Conservation (phyloP, 177 flowering plant species). For the Tripterygium wilfordii region DNA sequence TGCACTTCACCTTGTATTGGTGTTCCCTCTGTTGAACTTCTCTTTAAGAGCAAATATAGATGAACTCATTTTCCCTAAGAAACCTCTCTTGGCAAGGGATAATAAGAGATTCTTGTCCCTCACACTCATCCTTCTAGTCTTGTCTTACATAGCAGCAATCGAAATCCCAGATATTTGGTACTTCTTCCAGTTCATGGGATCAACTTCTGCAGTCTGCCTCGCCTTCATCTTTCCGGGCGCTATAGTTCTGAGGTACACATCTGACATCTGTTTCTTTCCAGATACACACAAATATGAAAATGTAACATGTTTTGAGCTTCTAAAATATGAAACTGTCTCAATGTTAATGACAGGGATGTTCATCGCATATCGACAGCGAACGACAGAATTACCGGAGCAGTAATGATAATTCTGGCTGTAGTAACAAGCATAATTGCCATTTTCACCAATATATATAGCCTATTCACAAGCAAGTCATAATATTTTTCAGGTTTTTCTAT, state of each 20-base stretch:
- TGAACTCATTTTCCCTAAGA: constrained; percentile 59
- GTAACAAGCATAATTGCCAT: constrained; percentile 64
- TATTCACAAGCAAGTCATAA: too few species aligned
- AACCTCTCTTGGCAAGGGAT: constrained; percentile 32
- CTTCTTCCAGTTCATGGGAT: constrained; percentile 78
- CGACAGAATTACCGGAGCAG: constrained; percentile 47
- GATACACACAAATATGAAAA: too few species aligned
- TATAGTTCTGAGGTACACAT: constrained; percentile 76
- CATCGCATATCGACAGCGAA: constrained; percentile 51
- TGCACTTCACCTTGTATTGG: constrained; percentile 75
- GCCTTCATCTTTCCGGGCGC: constrained; percentile 89
- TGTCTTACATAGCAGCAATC: constrained; percentile 54
- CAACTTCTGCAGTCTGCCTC: constrained; percentile 67
- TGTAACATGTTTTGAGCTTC: not conserved
- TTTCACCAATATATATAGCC: constrained; percentile 41
- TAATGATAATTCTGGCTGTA: constrained; percentile 61
- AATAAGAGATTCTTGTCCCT: constrained; percentile 39
- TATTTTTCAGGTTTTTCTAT: too few species aligned
- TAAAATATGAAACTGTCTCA: not conserved
- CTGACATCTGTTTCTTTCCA: not conserved
- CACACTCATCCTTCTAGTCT: constrained; percentile 35
- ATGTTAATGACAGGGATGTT: constrained; percentile 47
- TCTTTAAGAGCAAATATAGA: constrained; percentile 62
- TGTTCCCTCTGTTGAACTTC: constrained; percentile 82
- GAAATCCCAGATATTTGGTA: constrained; percentile 79